These are phyloP conservation scores for Fusarium virguliforme DNA, from an alignment of 2,329 filamentous ascomycete species.

Conservation along the genomic window DNA sequence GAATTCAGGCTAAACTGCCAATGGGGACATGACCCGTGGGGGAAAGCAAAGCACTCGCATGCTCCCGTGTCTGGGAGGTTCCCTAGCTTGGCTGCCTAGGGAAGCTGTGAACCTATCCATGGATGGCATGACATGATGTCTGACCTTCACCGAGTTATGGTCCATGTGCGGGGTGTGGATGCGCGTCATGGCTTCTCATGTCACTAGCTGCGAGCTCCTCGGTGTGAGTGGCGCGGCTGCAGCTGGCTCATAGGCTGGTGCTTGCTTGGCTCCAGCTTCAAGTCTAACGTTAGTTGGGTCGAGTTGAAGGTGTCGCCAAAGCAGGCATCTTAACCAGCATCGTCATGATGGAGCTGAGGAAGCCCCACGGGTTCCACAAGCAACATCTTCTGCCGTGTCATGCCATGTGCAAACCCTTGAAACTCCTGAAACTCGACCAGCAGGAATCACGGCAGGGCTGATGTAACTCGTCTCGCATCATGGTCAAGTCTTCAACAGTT, in stretches of 20 bases:
- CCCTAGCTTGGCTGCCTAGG: neutral
- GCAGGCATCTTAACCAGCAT: conserved; percentile 18
- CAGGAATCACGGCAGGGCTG: conserved; percentile 14
- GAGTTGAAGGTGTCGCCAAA: conserved; percentile 11
- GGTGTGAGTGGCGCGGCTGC: conserved; percentile 48
- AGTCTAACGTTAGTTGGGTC: too few species aligned
- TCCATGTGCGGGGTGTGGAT: conserved; percentile 37
- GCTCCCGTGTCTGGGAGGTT: conserved; percentile 1
- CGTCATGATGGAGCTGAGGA: conserved; percentile 14
- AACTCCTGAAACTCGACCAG: neutral
- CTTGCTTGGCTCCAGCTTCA: neutral
- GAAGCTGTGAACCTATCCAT: neutral
- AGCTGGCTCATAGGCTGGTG: conserved; percentile 15
- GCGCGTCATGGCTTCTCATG: conserved; percentile 35
- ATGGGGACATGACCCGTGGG: conserved; percentile 37
- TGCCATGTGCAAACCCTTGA: conserved; percentile 17
- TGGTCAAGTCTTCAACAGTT: neutral
- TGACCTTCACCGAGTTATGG: conserved; percentile 35
- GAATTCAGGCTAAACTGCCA: conserved; percentile 49
- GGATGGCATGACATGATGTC: conserved; percentile 19
- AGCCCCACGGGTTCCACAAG: conserved; percentile 28
- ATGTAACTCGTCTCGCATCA: neutral
- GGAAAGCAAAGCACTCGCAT: conserved; percentile 5
- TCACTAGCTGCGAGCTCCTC: conserved; percentile 10
- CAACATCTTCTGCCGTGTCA: conserved; percentile 12